Conservation (phyloP, 2,329 filamentous ascomycete species). For the Clarireedia hainanense region DNA sequence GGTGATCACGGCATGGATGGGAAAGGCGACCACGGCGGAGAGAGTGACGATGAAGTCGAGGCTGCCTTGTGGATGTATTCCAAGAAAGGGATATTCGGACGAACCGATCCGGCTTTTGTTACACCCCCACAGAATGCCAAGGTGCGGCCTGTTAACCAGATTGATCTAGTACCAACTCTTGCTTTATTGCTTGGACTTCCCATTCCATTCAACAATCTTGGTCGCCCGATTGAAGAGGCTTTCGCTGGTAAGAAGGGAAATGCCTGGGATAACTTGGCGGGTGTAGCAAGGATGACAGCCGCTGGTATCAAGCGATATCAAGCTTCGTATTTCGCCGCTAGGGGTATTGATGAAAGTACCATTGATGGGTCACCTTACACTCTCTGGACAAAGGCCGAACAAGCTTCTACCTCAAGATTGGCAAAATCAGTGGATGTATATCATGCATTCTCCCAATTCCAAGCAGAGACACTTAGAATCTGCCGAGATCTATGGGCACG, state of each 20-base stretch:
- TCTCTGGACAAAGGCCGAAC: conserved; percentile 49
- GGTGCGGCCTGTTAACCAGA: conserved; percentile 69
- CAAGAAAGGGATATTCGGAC: conserved; percentile 75
- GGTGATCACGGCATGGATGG: conserved; percentile 98
- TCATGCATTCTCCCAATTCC: conserved; percentile 62
- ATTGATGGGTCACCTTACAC: conserved; percentile 45
- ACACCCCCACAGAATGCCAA: conserved; percentile 66
- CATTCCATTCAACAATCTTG: conserved; percentile 93
- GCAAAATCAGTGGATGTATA: conserved; percentile 39
- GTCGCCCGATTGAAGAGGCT: conserved; percentile 86
- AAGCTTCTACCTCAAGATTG: conserved; percentile 18
- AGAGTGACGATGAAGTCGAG: conserved; percentile 92
- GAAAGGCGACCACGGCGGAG: conserved; percentile 96
- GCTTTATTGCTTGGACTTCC: conserved; percentile 82
- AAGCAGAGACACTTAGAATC: conserved; percentile 66
- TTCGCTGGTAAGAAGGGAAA: conserved; percentile 65
- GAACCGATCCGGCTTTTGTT: conserved; percentile 52
- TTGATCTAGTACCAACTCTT: conserved; percentile 90
- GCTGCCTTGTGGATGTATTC: conserved; percentile 99
- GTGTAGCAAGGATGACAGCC: conserved; percentile 67
- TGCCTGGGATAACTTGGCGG: conserved; percentile 69
- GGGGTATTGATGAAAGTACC: conserved; percentile 56
- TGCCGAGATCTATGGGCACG: conserved; percentile 86
- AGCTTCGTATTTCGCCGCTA: conserved; percentile 66
- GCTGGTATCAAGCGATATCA: conserved; percentile 90